Evolutionary conservation across 257 asterid species (phyloP), one percentile per base, ranked within the genome.

Genomic region (Rauvolfia tetraphylla): DNA sequence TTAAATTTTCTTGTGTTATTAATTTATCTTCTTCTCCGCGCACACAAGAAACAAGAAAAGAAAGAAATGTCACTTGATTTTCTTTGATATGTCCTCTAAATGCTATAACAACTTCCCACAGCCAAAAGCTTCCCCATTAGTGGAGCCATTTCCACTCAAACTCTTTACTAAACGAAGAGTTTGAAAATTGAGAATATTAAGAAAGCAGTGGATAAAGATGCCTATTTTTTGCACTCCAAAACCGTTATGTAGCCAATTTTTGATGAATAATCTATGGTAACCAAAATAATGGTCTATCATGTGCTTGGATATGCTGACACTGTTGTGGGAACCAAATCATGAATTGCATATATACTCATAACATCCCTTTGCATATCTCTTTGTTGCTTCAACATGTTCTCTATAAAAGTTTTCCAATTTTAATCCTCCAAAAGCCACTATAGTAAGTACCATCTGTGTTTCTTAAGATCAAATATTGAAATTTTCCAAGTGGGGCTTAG

Each of bases 261-360:
- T 22, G 56, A 66, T 49, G 23, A 76, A 49, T 23, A 18, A 27
- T 59, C 39, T 49, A 65, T 29, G 33, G 18, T 11, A 71, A 72
- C 25, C 34, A 75, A 56, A 81, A 78, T 69, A 53, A 74, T 72
- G 80, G 78, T 69, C 71, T 66, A 9, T 77, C 85, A 77, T 85
- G 88, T 85, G 88, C 80, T 56, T 72, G 61, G 53, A 72, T 61
- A 59, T 58, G 81, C 63, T 62, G 69, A 73, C 86, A 76, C 23
- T 76, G 62, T 74, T 75, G 34, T 73, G 23, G 54, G 53, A 44
- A 76, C 82, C 77, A 78, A 78, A 61, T 71, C 73, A 3, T 41
- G 44, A 78, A 79, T 62, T 68, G 54, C 59, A 75, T 25, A 69
- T 85, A 70, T 78, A 39, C 41, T 34, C 33, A 31, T 46, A 77